These are phyloP conservation scores for Penicillium psychrofluorescens DNA, from an alignment of 495 filamentous ascomycete species.

Conservation along the genomic window DNA sequence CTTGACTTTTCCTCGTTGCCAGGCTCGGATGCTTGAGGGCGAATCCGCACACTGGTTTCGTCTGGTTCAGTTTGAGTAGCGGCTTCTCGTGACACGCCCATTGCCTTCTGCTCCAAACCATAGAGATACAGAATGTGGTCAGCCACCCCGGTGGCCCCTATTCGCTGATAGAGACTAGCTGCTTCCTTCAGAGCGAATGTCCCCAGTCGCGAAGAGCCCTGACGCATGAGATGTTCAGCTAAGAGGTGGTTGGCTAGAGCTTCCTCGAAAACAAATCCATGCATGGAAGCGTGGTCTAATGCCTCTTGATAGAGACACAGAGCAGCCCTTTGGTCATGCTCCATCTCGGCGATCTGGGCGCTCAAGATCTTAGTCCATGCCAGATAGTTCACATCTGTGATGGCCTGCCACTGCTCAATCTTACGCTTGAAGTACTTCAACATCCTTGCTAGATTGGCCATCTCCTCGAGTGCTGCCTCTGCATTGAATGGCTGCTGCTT, in stretches of 20 bases:
- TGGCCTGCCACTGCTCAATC: conserved; percentile 55
- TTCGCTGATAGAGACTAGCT: background rate
- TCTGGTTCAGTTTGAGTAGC: too few relatives aligned
- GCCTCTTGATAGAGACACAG: conserved; percentile 61
- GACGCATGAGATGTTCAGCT: conserved; percentile 58
- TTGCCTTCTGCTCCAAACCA: background rate
- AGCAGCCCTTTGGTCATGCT: conserved; percentile 48
- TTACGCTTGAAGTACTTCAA: conserved; percentile 48
- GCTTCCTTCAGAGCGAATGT: background rate
- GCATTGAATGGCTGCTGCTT: background rate
- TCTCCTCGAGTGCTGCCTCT: conserved; percentile 13
- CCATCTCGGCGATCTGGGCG: conserved; percentile 59
- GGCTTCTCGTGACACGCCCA: too few relatives aligned
- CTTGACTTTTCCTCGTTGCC: too few relatives aligned
- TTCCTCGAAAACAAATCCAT: conserved; percentile 55
- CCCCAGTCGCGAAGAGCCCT: background rate
- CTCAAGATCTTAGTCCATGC: conserved; percentile 55
- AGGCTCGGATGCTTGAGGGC: too few relatives aligned
- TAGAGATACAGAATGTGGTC: background rate
- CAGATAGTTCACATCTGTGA: conserved; percentile 65
- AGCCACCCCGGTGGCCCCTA: conserved; percentile 1
- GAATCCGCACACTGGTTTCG: too few relatives aligned
- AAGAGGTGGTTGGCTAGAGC: conserved; percentile 66
- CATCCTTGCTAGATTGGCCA: conserved; percentile 39
- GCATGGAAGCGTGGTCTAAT: conserved; percentile 64